Evolutionary conservation across 2,329 filamentous ascomycete genomes (phyloP).

Genomic region (Alternaria conjuncta): DNA sequence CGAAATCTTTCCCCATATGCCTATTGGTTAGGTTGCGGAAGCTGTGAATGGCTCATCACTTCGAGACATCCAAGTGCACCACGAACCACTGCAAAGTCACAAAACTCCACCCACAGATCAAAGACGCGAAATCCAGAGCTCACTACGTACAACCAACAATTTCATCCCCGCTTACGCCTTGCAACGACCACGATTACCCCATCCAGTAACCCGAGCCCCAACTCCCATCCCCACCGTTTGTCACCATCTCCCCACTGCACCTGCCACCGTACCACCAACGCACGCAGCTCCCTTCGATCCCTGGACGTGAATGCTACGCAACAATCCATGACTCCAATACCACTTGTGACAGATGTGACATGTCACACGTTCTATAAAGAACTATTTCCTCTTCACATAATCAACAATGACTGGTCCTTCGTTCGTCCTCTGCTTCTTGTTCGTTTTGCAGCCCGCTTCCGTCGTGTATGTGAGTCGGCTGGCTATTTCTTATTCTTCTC

Average conservation of each 20-base stretch:
- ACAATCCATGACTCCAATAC: slow-evolving; percentile 4
- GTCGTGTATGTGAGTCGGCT: neutral
- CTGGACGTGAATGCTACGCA: neutral
- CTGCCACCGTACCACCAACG: neutral
- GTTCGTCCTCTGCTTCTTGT: neutral
- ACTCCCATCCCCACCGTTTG: neutral
- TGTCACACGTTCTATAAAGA: neutral
- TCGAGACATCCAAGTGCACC: neutral
- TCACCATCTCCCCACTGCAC: neutral
- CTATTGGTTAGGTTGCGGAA: neutral
- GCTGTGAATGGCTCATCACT: neutral
- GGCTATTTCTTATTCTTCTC: neutral
- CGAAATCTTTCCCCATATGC: neutral
- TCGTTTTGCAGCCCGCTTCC: neutral
- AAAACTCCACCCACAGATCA: neutral
- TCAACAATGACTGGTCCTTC: neutral
- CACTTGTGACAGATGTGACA: slow-evolving; percentile 4
- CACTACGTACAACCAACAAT: neutral
- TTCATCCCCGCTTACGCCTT: neutral
- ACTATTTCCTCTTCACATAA: slow-evolving; percentile 1
- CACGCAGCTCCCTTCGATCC: neutral
- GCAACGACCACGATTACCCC: neutral
- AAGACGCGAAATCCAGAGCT: neutral
- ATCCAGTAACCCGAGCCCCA: neutral
- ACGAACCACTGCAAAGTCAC: neutral